phyloP scores from a whole-genome alignment of 1,139 yeast genomes.

The Debaryomyces nepalensis region DNA sequence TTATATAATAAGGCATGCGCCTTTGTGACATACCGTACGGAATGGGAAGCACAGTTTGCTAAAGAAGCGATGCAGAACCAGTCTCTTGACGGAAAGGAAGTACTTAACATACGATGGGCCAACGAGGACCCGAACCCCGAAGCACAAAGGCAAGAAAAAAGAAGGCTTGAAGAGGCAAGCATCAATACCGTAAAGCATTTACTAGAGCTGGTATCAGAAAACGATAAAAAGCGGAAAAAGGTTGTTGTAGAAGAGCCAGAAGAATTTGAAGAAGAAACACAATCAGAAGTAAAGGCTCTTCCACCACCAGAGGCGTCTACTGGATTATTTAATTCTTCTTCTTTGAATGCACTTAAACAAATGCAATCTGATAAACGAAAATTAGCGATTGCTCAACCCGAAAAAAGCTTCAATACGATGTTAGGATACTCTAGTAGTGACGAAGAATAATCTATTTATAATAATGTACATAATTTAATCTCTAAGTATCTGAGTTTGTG shows the following conservation, averaged over 20 bases:
- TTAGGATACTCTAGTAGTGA: conserved; percentile 31
- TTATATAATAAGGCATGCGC: conserved; percentile 71
- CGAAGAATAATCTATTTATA: conserved; percentile 24
- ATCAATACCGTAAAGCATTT: conserved; percentile 38
- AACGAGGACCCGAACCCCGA: conserved; percentile 83
- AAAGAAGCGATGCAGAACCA: conserved; percentile 92
- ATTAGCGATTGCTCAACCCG: neutral
- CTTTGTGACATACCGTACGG: conserved; percentile 72
- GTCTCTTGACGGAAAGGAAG: conserved; percentile 64
- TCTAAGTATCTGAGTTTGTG: conserved; percentile 19
- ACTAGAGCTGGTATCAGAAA: conserved; percentile 21
- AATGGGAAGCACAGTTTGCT: conserved; percentile 86
- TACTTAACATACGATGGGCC: conserved; percentile 84
- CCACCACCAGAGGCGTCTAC: conserved; percentile 2
- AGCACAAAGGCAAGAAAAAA: conserved; percentile 57
- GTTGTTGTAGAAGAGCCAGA: conserved; percentile 18
- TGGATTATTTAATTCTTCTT: conserved; percentile 11
- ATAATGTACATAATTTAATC: conserved; percentile 17
- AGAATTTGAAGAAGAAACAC: conserved; percentile 15
- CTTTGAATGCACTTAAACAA: conserved; percentile 14
- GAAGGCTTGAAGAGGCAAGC: conserved; percentile 41
- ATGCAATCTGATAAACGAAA: conserved; percentile 7
- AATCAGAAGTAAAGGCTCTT: conserved; percentile 9
- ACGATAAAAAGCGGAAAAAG: conserved; percentile 13
- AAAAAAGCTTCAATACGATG: conserved; percentile 14